Conservation (phyloP, 2,329 filamentous ascomycete species). For the Cytospora paraplurivora region DNA sequence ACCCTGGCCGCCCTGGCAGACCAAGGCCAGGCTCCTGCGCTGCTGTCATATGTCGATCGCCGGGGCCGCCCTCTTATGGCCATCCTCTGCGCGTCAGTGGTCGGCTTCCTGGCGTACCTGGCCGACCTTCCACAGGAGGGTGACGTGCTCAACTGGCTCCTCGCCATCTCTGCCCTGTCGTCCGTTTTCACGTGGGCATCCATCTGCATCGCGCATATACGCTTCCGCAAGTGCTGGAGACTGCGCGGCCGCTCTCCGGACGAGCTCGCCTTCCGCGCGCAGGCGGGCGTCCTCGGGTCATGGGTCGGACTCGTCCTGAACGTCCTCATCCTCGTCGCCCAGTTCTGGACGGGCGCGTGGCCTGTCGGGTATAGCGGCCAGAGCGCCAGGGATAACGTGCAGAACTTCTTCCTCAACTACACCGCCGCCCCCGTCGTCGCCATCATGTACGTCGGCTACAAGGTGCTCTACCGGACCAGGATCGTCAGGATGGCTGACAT, state of each 20-base stretch:
- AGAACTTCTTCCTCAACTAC: conserved; percentile 74
- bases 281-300: conserved; percentile 77
- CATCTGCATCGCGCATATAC: conserved; percentile 89
- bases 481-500: conserved; percentile 72
- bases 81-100: conserved; percentile 64
- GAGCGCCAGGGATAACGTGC: conserved; percentile 49
- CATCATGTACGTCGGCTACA: conserved; percentile 72
- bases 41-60: conserved; percentile 80
- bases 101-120: conserved; percentile 79
- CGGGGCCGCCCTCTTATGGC: conserved; percentile 77
- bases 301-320: conserved; percentile 81
- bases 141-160: conserved; percentile 76
- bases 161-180: conserved; percentile 71
- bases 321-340: conserved; percentile 71
- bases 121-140: conserved; percentile 63
- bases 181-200: conserved; percentile 80
- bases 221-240: conserved; percentile 82
- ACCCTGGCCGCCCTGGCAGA: conserved; percentile 89
- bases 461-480: conserved; percentile 70
- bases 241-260: conserved; percentile 67
- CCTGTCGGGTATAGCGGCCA: conserved; percentile 61
- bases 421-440: conserved; percentile 70
- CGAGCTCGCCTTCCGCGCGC: conserved; percentile 79
- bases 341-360: conserved; percentile 86
- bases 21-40: conserved; percentile 76